A percentile compares a stretch with the other conserved stretches of the same genome.
Conservation (phyloP, 306 rosid genomes). For the Leucaena leucocephala region DNA sequence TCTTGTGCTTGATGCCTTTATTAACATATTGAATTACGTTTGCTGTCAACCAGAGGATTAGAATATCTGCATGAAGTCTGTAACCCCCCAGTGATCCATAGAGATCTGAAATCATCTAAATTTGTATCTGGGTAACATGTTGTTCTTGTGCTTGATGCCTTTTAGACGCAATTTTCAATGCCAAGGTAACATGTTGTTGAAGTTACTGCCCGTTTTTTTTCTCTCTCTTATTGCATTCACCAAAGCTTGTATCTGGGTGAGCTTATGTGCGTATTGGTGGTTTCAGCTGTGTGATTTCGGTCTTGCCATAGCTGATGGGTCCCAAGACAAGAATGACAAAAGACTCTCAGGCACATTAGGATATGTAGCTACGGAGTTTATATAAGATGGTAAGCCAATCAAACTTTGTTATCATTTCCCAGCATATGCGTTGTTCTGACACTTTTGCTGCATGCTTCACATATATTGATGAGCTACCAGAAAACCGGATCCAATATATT, state of each 20-base stretch:
- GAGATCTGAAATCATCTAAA: constrained; percentile 99
- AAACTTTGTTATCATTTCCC: constrained; percentile 35
- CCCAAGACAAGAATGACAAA: constrained; percentile 75
- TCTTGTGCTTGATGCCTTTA: constrained; percentile 10
- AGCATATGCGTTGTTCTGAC: constrained; percentile 37
- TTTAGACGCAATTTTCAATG: constrained; percentile 90
- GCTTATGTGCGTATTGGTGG: constrained; percentile 29
- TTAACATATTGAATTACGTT: constrained; percentile 38
- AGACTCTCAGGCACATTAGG: constrained; percentile 98
- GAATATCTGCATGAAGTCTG: constrained; percentile 95
- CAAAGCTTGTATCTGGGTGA: constrained; percentile 30
- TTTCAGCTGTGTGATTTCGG: constrained; percentile 96
- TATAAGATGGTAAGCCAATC: constrained; percentile 89
- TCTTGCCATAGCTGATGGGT: constrained; percentile 84
- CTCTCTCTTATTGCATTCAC: not conserved
- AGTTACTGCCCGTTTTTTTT: not conserved
- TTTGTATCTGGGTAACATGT: too few relatives aligned
- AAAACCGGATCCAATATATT: constrained; percentile 41
- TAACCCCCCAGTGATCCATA: constrained; percentile 85
- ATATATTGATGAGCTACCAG: constrained; percentile 36
- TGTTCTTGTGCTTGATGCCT: too few relatives aligned
- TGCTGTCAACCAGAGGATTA: constrained; percentile 75
- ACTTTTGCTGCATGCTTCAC: constrained; percentile 24
- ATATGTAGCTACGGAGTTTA: constrained; percentile 93
- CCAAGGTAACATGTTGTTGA: constrained; percentile 68